Conservation (phyloP, 1,139 yeast species). For the Saccharomyces pastorianus region DNA sequence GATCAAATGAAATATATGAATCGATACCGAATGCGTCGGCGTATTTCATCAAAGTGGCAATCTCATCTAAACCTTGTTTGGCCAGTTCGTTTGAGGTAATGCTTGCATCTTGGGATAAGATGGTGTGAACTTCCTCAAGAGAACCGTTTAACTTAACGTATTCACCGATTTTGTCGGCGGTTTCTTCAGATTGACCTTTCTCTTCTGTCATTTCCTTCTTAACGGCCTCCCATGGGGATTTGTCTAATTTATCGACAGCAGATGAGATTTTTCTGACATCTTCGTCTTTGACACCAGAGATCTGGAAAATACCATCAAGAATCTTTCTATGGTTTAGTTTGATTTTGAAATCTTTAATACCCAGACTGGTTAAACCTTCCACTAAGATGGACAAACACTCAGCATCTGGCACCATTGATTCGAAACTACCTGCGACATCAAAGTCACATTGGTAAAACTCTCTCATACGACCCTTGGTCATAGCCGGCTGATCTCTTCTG, state of each 20-base stretch:
- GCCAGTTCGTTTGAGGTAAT: slow-evolving; percentile 64
- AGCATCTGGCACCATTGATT: slow-evolving; percentile 92
- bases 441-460: slow-evolving; percentile 98
- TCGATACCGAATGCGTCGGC: slow-evolving; percentile 71
- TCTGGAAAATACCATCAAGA: slow-evolving; percentile 88
- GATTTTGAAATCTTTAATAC: slow-evolving; percentile 80
- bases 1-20: slow-evolving; percentile 65
- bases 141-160: slow-evolving; percentile 80
- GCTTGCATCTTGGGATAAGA: slow-evolving; percentile 48
- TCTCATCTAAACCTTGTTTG: slow-evolving; percentile 71
- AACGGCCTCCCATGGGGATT: slow-evolving; percentile 90
- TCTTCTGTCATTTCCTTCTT: slow-evolving; percentile 86
- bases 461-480: slow-evolving; percentile 99
- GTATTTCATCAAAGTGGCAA: slow-evolving; percentile 65
- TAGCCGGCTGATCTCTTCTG: slow-evolving; percentile 98
- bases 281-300: slow-evolving; percentile 89
- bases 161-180: slow-evolving; percentile 87
- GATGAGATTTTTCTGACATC: slow-evolving; percentile 89
- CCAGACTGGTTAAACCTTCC: slow-evolving; percentile 76
- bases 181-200: slow-evolving; percentile 81
- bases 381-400: slow-evolving; percentile 74
- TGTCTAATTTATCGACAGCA: slow-evolving; percentile 94
- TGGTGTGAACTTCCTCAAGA: slow-evolving; percentile 55
- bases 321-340: slow-evolving; percentile 92
- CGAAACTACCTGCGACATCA: slow-evolving; percentile 89